Evolutionary conservation across 202 grass and related monocot species (phyloP), one percentile per base, ranked within the genome.

Genomic region (Carex arenaria): DNA sequence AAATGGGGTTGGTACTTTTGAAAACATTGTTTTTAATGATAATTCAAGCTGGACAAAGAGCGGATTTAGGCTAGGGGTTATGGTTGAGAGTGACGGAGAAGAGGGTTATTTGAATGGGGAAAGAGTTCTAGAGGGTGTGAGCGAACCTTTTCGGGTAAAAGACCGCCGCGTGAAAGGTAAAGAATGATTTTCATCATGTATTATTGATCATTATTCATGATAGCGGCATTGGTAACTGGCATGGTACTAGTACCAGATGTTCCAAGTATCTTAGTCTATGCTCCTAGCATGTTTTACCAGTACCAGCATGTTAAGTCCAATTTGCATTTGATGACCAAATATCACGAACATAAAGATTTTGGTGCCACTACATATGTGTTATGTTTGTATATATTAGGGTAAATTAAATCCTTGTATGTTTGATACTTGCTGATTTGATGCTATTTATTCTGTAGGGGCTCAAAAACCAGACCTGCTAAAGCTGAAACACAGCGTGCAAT

Each of bases 11-110:
- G 84, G 87, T 68, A 43, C 55, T 32, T 87, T 92, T 84, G 85
- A 62, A 30, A 61, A 71, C 81, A 83, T 90, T 19, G 72, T 59
- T 59, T 97, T 97, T 74, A 92, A 84, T 17, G 94, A 97, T 67
- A 97, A 97, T 66, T 97, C 91, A 3, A 87, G 86, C 85, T 89
- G 93, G 76, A 92, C 88, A 2, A 88, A 84, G 72, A 91, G 84
- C 65, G 90, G 67, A 65, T 97, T 97, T 84, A 88, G 88, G 64
- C 74, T 97, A 43, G 91, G 88, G 14, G 40, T 90, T 23, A 89
- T 84, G 85, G 64, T 93, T 5, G 1, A n/a, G 64, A 2, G 3
- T 70, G 81, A 76, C 3, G 4, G 65, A 60, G 18, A 22, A 40
- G 78, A 79, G 57, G 57, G 57, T 61, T 22, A 2, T 61, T 61